Percentiles rank a stretch among this genome's conserved stretches.
Conservation (phyloP, 1,284 basidiomycete species). For the Fistulina hepatica region DNA sequence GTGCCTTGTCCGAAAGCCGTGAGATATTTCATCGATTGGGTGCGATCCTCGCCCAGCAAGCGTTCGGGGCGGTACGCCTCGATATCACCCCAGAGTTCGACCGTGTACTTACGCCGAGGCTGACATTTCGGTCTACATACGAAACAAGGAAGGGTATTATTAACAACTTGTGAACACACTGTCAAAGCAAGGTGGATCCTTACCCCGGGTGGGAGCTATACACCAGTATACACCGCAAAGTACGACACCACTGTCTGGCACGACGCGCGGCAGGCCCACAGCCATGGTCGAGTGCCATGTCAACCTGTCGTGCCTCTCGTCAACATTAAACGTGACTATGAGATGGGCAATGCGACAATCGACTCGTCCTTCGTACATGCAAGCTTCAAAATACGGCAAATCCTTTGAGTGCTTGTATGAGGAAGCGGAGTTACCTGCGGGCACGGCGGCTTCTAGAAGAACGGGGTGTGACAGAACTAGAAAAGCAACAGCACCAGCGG, state of each 20-base stretch:
- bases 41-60: slow-evolving; percentile 24
- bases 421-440: too few relatives aligned
- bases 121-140: slow-evolving; percentile 25
- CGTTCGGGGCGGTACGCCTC: slow-evolving; percentile 34
- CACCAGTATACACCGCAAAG: slow-evolving; percentile 17
- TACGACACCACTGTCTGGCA: slow-evolving; percentile 18
- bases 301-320: slow-evolving; percentile 17
- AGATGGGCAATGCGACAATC: too few relatives aligned
- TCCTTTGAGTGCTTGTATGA: slow-evolving; percentile 21
- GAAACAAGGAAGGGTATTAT: slow-evolving; percentile 4
- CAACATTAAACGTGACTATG: too few relatives aligned
- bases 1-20: slow-evolving; percentile 30
- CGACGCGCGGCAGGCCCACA: slow-evolving; percentile 23
- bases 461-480: too few relatives aligned
- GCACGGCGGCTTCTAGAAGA: too few relatives aligned
- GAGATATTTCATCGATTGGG: slow-evolving; percentile 20
- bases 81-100: slow-evolving; percentile 33
- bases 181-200: slow-evolving; percentile 6
- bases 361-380: slow-evolving; percentile 24
- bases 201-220: slow-evolving; percentile 22
- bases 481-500: too few relatives aligned
- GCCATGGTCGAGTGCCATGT: slow-evolving; percentile 23
- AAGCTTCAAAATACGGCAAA: slow-evolving; percentile 24
- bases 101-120: slow-evolving; percentile 37
- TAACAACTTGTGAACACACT: background rate